Base-by-base conservation (phyloP, 164 flowering plant species). In the Magnolia officinalis region DNA sequence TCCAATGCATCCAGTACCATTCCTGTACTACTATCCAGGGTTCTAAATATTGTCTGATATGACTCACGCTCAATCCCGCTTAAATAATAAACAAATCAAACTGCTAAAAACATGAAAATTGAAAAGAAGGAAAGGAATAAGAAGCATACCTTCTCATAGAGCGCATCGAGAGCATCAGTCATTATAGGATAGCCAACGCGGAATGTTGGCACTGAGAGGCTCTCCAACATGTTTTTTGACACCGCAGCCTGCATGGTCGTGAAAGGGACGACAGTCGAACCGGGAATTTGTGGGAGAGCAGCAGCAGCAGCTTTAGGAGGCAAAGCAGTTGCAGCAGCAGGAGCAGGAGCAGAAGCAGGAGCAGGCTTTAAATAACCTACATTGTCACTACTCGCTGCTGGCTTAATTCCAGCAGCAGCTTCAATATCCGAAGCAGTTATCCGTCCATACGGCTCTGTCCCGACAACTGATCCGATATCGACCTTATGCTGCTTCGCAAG, bases 401-500 rank as follows among this genome's bases (percentile, higher is more conserved):
- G 84, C 16, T 79, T 14, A 81, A 95, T 90, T 55, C 98, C 97
- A 1, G 96, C 97, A 0, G 95, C 94, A 21, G 86, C 80, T 80
- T 94, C 97, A 61, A 95, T 80, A 80, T 95, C 98, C 16, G 80
- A 87, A 0, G 97, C 88, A 0, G 96, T 92, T 23, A 95, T 88
- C 81, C 98, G 78, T 18, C 98, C 98, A 74, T 77, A 90, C 2
- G 93, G 91, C 67, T 98, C 98, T 0, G 90, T 87, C 26, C 98
- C 98, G 1, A 78, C 84, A 29, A 95, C 79, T 20, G 87, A 78
- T n/a, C 26, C 82, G n/a, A 95, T 79, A 69, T 95, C 94, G 63
- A 95, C 88, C 87, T 89, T 92, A 74, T 93, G 94, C 84, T 95
- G 92, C 88, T 95, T 95, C 1, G 98, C 98, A 21, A 95, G 86